Percentiles rank a stretch among this genome's conserved stretches.
phyloP scores from a whole-genome alignment of 2,329 filamentous ascomycete species.

The Xylariaceae sp. region DNA sequence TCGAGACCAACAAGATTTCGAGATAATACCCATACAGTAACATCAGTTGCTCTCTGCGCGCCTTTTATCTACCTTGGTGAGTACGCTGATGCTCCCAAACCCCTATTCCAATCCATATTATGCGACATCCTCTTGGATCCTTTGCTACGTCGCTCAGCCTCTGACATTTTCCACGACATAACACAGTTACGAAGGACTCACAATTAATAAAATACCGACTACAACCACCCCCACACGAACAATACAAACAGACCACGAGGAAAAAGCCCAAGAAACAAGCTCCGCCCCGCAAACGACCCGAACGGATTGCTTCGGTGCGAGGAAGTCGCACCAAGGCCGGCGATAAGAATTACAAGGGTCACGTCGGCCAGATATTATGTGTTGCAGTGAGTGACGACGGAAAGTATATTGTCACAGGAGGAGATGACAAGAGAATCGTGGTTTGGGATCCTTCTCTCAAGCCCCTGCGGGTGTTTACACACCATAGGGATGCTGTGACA shows the following conservation, averaged over 20 bases:
- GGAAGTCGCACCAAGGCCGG: conserved; percentile 57
- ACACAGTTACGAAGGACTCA: conserved; percentile 20
- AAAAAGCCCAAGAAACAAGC: conserved; percentile 57
- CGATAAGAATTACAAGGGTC: conserved; percentile 67
- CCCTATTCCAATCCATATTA: neutral
- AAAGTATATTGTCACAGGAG: conserved; percentile 86
- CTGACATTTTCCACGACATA: neutral
- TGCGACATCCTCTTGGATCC: neutral
- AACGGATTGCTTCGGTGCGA: conserved; percentile 58
- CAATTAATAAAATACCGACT: conserved; percentile 76
- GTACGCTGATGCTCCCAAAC: neutral
- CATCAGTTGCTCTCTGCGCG: conserved; percentile 65
- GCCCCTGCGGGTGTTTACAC: conserved; percentile 78
- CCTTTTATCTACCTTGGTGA: conserved; percentile 75
- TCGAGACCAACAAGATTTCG: conserved; percentile 67
- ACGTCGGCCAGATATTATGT: conserved; percentile 73
- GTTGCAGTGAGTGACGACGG: conserved; percentile 87
- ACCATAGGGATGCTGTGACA: conserved; percentile 85
- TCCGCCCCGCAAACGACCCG: conserved; percentile 58
- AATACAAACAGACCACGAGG: conserved; percentile 55
- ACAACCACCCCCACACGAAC: conserved; percentile 59
- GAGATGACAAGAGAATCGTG: conserved; percentile 76
- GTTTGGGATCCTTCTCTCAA: conserved; percentile 78
- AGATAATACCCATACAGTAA: conserved; percentile 72
- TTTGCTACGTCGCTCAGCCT: neutral